Evolutionary conservation across 208 protist species (phyloP).

Genomic region (Crithidia mellificae): DNA sequence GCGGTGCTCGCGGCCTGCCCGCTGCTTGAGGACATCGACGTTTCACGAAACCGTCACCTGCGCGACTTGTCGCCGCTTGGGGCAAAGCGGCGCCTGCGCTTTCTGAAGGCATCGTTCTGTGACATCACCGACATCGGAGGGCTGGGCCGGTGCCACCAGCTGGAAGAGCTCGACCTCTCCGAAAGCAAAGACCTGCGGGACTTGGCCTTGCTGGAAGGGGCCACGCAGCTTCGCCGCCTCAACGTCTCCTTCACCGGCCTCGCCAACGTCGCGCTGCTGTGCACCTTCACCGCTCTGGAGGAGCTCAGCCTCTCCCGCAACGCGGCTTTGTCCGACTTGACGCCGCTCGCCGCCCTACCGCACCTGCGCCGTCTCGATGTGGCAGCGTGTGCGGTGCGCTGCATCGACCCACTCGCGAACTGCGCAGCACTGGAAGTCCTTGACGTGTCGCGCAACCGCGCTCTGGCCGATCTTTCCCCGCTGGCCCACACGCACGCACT

Average conservation of each 20-base stretch:
- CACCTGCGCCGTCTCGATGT: background rate
- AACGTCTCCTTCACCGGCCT: slow-evolving; percentile 7
- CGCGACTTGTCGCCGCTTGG: slow-evolving; percentile 7
- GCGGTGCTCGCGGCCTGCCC: slow-evolving; percentile 7
- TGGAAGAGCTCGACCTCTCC: slow-evolving; percentile 7
- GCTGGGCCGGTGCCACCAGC: slow-evolving; percentile 5
- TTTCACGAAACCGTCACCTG: slow-evolving; percentile 8
- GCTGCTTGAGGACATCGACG: slow-evolving; percentile 11
- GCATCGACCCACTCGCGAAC: background rate
- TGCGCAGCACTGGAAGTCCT: slow-evolving; percentile 1
- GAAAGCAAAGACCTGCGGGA: slow-evolving; percentile 8
- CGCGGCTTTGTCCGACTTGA: background rate
- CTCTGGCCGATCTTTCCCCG: background rate
- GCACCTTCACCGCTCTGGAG: slow-evolving; percentile 7
- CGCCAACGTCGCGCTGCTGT: background rate
- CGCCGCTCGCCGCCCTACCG: background rate
- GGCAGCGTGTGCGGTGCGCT: slow-evolving; percentile 6
- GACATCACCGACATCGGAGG: slow-evolving; percentile 11
- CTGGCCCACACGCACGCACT: slow-evolving; percentile 5
- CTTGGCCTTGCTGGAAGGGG: slow-evolving; percentile 1
- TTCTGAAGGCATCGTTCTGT: slow-evolving; percentile 11
- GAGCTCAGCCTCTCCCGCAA: slow-evolving; percentile 10
- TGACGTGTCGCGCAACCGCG: slow-evolving; percentile 8
- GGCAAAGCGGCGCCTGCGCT: slow-evolving; percentile 7
- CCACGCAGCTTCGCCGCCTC: slow-evolving; percentile 2